Evolutionary conservation across 2,329 filamentous ascomycete genomes (phyloP).

Genomic region (Penicillium expansum): DNA sequence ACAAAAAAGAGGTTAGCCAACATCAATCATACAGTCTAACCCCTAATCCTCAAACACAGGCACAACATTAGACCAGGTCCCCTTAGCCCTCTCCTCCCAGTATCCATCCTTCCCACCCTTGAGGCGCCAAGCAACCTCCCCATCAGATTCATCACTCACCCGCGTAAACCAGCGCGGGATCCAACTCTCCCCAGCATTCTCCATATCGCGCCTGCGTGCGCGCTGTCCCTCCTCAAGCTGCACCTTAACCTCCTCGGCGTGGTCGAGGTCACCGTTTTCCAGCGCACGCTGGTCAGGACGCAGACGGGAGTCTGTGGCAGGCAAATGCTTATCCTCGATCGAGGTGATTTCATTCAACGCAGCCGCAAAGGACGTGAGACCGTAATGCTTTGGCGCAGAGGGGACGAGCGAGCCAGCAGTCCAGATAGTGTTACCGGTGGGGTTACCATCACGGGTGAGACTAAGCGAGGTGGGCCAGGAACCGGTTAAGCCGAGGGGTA

Average conservation of each 20-base stretch:
- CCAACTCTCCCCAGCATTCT: slow-evolving; percentile 70
- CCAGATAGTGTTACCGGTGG: slow-evolving; percentile 71
- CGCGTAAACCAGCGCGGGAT: slow-evolving; percentile 80
- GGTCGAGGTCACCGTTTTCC: slow-evolving; percentile 77
- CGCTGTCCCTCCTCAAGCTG: slow-evolving; percentile 83
- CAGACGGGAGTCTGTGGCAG: slow-evolving; percentile 78
- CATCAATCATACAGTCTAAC: not conserved
- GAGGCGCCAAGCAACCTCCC: slow-evolving; percentile 62
- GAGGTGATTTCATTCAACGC: slow-evolving; percentile 81
- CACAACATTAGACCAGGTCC: slow-evolving; percentile 61
- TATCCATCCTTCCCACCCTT: slow-evolving; percentile 83
- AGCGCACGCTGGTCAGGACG: slow-evolving; percentile 83
- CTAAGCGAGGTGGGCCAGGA: slow-evolving; percentile 80
- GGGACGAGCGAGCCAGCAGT: slow-evolving; percentile 72
- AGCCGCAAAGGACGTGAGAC: slow-evolving; percentile 82
- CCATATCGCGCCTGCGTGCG: slow-evolving; percentile 68
- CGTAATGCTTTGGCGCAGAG: slow-evolving; percentile 76
- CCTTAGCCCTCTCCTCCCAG: slow-evolving; percentile 78
- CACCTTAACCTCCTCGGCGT: slow-evolving; percentile 79
- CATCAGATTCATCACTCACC: slow-evolving; percentile 48
- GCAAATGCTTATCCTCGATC: slow-evolving; percentile 70
- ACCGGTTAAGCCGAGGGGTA: slow-evolving; percentile 68
- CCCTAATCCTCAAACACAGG: slow-evolving; percentile 52
- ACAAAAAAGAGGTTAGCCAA: not conserved
- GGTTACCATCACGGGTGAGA: slow-evolving; percentile 62